Evolutionary conservation across 805 yeast genomes (phyloP).

Genomic region (Teunomyces panamensis): DNA sequence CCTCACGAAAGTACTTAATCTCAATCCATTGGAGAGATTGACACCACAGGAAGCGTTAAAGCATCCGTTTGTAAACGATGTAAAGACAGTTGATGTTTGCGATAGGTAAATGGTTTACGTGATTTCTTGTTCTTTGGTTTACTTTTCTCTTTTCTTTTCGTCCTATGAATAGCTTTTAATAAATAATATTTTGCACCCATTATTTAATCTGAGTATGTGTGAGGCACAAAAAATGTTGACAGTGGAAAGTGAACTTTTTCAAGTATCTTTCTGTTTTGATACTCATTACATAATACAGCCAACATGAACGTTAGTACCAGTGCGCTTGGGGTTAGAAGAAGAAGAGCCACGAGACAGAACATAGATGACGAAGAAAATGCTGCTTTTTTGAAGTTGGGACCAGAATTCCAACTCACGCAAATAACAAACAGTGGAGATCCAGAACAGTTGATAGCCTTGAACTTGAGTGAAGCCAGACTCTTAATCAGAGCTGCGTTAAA

Average conservation of each 20-base stretch:
- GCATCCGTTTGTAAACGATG: constrained; percentile 78
- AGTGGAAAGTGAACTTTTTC: neutral
- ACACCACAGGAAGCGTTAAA: constrained; percentile 92
- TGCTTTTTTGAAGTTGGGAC: constrained; percentile 80
- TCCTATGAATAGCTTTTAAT: neutral
- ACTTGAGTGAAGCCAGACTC: constrained; percentile 85
- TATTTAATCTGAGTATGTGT: neutral
- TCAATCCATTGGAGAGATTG: constrained; percentile 93
- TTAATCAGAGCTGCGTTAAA: constrained; percentile 86
- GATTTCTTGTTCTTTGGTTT: neutral
- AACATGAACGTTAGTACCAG: constrained; percentile 86
- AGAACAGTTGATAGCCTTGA: constrained; percentile 77
- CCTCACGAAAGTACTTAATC: constrained; percentile 67
- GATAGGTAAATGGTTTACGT: neutral
- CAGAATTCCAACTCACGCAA: constrained; percentile 84
- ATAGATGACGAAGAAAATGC: constrained; percentile 92
- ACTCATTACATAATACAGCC: neutral
- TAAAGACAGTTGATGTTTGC: constrained; percentile 6
- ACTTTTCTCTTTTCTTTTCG: neutral
- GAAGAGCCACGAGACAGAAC: constrained; percentile 55
- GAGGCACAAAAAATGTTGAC: neutral
- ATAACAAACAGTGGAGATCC: constrained; percentile 76
- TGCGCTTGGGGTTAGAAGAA: constrained; percentile 79
- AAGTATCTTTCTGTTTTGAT: neutral
- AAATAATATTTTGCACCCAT: constrained; percentile 2